Evolutionary conservation across 106 monocot species (phyloP).

Genomic region (Acorus gramineus): DNA sequence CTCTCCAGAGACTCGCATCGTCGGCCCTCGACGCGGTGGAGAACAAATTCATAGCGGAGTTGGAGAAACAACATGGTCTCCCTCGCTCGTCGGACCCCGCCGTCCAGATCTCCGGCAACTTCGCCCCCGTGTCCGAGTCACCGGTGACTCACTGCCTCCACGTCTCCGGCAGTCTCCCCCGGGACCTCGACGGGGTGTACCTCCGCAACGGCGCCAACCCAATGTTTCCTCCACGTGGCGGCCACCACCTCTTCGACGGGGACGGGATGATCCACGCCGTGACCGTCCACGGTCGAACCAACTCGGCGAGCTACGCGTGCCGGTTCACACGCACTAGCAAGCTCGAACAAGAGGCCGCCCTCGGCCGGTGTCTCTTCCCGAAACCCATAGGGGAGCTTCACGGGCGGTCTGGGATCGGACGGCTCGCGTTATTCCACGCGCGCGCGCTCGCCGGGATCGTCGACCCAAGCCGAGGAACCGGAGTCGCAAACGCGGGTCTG

Average conservation of each 20-base stretch:
- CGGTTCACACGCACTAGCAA: slow-evolving; percentile 9
- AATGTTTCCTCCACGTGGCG: slow-evolving; percentile 6
- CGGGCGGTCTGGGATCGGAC: slow-evolving; percentile 6
- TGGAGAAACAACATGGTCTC: too few species aligned
- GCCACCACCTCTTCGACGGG: slow-evolving; percentile 37
- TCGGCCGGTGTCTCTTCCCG: slow-evolving; percentile 7
- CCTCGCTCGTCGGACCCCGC: slow-evolving; percentile 7
- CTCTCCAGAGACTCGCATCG: too few species aligned
- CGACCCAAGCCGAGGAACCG: slow-evolving; percentile 5
- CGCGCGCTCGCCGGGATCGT: slow-evolving; percentile 15
- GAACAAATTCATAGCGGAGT: too few species aligned
- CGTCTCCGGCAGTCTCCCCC: slow-evolving; percentile 18
- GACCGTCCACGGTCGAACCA: not conserved
- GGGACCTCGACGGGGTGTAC: slow-evolving; percentile 15
- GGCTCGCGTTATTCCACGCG: slow-evolving; percentile 10
- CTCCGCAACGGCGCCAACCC: slow-evolving; percentile 32
- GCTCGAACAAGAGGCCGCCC: slow-evolving; percentile 2
- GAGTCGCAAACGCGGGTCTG: slow-evolving; percentile 25
- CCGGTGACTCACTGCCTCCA: not conserved
- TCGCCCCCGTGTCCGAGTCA: slow-evolving; percentile 26
- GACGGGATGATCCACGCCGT: slow-evolving; percentile 42
- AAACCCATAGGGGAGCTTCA: slow-evolving; percentile 13
- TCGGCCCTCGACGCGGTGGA: too few species aligned
- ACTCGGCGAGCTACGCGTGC: slow-evolving; percentile 6
- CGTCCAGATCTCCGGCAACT: slow-evolving; percentile 38